Base-by-base conservation (phyloP, 306 rosid genomes). In the Erythrophleum fordii region DNA sequence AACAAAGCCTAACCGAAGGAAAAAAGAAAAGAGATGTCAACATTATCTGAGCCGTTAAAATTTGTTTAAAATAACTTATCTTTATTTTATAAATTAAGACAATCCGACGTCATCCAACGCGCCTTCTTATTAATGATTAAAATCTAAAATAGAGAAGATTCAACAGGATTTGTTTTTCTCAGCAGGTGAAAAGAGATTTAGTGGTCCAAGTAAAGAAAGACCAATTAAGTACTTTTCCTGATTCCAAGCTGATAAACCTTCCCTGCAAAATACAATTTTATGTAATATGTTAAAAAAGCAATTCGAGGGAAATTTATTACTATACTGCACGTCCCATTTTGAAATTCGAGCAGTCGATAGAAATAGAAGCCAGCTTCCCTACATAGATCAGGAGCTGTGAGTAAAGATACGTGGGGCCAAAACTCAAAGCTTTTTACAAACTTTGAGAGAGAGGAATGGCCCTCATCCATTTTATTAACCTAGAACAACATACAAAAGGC, bases 361-460 rank as follows among this genome's bases (percentile, higher is more conserved):
- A 39, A 14, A 72, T 1, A 72, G 72, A 58, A 76, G 64, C 62
- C 76, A 71, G 42, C 14, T 26, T 85, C 58, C 52, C 73, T 52
- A 8, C 23, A 71, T 65, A 73, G 45, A 86, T 66, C 7, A 52
- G 42, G 73, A 17, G 73, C 44, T 34, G 69, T 80, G 73, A n/a
- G 77, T 81, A 34, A 52, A 82, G 88, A 88, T 85, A 20, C 42
- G 92, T 72, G 83, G 91, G 89, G 70, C 72, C 86, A 62, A 39
- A 29, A 83, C 11, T 71, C 51, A 61, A 80, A 65, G 67, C 75
- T n/a, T 88, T 88, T 64, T 83, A 73, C 88, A 82, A 85, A 87
- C 91, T 87, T 80, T 90, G 86, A 84, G 88, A 81, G 73, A 62
- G 20, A 65, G 35, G 35, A 3, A 73, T 82, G 77, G 55, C 39